phyloP scores from a whole-genome alignment of 108 stramenopile species.

The Pseudonitzschia pungens region DNA sequence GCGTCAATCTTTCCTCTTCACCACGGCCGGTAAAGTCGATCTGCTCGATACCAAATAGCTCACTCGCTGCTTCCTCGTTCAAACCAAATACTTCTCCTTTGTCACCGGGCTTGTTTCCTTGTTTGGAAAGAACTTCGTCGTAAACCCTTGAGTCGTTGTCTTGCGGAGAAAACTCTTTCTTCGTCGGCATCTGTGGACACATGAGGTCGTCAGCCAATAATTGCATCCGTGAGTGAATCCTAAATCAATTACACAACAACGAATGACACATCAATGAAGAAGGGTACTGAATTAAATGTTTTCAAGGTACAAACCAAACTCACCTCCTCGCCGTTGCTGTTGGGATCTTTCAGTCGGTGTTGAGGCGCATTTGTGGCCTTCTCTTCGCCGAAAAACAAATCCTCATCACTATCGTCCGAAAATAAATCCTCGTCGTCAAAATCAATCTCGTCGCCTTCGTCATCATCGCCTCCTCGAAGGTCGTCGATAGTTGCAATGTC shows the following conservation, averaged over 20 bases:
- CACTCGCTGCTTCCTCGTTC: constrained; percentile 54
- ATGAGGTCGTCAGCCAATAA: background rate
- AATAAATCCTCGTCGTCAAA: constrained; percentile 13
- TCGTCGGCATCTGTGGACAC: background rate
- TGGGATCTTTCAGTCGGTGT: background rate
- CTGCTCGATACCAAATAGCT: constrained; percentile 59
- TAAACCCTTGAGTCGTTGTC: constrained; percentile 32
- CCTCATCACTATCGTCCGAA: constrained; percentile 19
- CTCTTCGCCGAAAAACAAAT: background rate
- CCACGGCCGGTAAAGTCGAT: constrained; percentile 21
- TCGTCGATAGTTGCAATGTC: constrained; percentile 11
- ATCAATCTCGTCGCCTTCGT: constrained; percentile 3
- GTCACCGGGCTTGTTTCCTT: constrained; percentile 45
- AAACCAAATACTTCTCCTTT: constrained; percentile 45
- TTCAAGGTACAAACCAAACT: too few species aligned
- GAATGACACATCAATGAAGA: too few species aligned
- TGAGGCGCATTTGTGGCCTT: background rate
- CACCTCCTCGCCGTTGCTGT: background rate
- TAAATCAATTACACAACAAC: too few species aligned
- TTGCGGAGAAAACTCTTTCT: background rate
- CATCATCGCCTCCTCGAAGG: background rate
- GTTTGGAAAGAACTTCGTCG: constrained; percentile 47
- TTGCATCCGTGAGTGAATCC: too few species aligned
- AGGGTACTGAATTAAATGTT: too few species aligned
- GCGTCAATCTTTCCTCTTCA: constrained; percentile 5